Evolutionary conservation across 352 stramenopile genomes (phyloP), one percentile per base, ranked within the genome.

Genomic region (Saprolegnia parasitica): DNA sequence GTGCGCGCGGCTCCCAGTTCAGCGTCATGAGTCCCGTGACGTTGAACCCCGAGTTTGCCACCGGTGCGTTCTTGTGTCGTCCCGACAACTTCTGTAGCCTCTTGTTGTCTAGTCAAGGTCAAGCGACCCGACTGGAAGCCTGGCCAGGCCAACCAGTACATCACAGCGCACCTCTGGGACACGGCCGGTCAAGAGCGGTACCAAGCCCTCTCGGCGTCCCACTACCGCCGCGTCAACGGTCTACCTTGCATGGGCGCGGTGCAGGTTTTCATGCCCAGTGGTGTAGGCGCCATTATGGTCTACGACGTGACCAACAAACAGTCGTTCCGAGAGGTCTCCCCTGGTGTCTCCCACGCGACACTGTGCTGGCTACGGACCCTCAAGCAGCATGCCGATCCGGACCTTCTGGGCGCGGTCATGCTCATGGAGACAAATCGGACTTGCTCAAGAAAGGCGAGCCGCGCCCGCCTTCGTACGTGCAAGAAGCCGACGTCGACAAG

Each of bases 401-500:
- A 71, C 21, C 65, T 89, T 18, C 68, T 91, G 11, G 80, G 78
- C 0, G 83, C 75, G 0, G 79, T 78, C 24, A 88, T 89, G 81
- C 78, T 91, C 24, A 80, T 91, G 37, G 81, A 87, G 68, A 91
- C 76, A 91, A 91, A 68, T 79, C 74, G 23, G 83, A 91, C 66
- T 78, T 84, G 57, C 32, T 68, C 5, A 74, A 86, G 46, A 70
- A 70, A 8, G 63, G 55, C 23, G 42, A 70, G 21, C 63, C 63
- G n/a, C 74, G 77, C 0, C 78, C 78, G 6, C 32, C 75, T 6
- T 67, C 68, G 0, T 85, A 84, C 55, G 78, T 86, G 5, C 73
- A 87, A 54, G 74, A 87, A 24, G 72, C 76, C 3, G 77, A 86
- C 11, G 73, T 86, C 45, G 80, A 84, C 71, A 76, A 75, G 23